A percentile compares a stretch with the other conserved stretches of the same genome.
phyloP scores from a whole-genome alignment of 768 basidiomycete species.

The Russula olivacea region DNA sequence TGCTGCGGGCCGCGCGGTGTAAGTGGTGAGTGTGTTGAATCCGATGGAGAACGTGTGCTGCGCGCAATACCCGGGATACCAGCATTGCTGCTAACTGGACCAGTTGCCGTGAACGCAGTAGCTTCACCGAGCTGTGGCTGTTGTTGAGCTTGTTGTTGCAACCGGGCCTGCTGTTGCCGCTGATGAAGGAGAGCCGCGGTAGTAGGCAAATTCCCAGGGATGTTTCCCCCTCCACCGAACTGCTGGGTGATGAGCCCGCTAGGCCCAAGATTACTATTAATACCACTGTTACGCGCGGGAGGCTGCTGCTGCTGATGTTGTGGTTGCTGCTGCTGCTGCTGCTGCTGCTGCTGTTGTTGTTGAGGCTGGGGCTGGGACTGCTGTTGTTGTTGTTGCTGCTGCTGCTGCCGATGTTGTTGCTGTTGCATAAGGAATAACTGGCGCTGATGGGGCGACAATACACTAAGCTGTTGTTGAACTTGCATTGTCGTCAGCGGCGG shows the following conservation, averaged over 20 bases:
- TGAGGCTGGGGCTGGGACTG: slow-evolving; percentile 23
- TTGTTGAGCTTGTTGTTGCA: slow-evolving; percentile 28
- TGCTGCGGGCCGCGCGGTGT: slow-evolving; percentile 32
- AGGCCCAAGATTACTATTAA: slow-evolving; percentile 9
- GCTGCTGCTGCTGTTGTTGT: neutral
- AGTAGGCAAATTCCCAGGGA: slow-evolving; percentile 3
- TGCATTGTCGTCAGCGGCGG: slow-evolving; percentile 31
- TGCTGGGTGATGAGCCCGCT: slow-evolving; percentile 15
- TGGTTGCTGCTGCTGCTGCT: neutral
- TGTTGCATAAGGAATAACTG: slow-evolving; percentile 40
- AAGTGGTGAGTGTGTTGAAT: slow-evolving; percentile 44
- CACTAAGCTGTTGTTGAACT: slow-evolving; percentile 26
- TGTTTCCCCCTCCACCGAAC: slow-evolving; percentile 17
- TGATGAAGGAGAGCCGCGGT: slow-evolving; percentile 11
- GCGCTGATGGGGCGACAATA: slow-evolving; percentile 37
- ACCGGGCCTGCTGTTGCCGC: slow-evolving; percentile 38
- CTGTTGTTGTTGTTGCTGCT: neutral
- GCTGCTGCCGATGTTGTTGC: neutral
- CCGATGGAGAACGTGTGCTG: slow-evolving; percentile 70
- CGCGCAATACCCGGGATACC: slow-evolving; percentile 66
- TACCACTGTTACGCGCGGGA: slow-evolving; percentile 8
- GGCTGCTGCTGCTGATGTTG: slow-evolving; percentile 33
- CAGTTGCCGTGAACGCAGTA: slow-evolving; percentile 41
- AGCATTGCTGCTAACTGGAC: slow-evolving; percentile 28
- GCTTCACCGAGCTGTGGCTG: slow-evolving; percentile 31